A percentile compares a stretch with the other conserved stretches of the same genome.
phyloP scores from a whole-genome alignment of 1,284 basidiomycete species.

The Ceratobasidium sp. region DNA sequence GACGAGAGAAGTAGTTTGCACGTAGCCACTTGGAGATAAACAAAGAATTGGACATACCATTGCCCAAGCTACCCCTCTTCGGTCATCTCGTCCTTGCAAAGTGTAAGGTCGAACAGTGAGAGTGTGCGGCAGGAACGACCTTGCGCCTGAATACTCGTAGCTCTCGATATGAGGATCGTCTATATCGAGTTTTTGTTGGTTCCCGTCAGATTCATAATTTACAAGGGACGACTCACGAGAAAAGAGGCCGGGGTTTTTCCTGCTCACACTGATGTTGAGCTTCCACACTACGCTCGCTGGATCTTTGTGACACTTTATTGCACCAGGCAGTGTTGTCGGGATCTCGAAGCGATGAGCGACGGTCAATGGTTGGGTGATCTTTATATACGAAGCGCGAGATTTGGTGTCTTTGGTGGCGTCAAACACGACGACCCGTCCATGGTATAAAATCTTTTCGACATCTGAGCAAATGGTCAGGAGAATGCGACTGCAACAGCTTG shows the following conservation, averaged over 20 bases:
- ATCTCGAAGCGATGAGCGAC: constrained; percentile 16
- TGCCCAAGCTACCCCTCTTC: constrained; percentile 18
- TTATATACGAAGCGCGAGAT: neutral
- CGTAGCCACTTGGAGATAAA: neutral
- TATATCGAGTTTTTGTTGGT: neutral
- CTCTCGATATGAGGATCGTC: constrained; percentile 36
- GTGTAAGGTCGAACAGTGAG: constrained; percentile 4
- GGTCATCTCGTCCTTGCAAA: constrained; percentile 27
- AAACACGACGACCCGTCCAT: constrained; percentile 29
- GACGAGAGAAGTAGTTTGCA: neutral
- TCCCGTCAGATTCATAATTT: neutral
- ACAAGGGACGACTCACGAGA: neutral
- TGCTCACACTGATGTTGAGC: constrained; percentile 31
- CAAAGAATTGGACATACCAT: constrained; percentile 6
- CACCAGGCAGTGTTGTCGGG: constrained; percentile 26
- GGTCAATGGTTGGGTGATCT: constrained; percentile 13
- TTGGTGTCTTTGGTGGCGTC: neutral
- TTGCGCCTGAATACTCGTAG: constrained; percentile 32
- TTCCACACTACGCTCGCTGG: constrained; percentile 38
- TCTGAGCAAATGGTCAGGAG: neutral
- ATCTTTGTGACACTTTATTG: constrained; percentile 38
- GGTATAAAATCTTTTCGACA: constrained; percentile 31
- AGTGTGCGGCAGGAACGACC: constrained; percentile 28
- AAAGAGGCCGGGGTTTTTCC: constrained; percentile 30
- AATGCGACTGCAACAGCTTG: neutral